Percentiles rank a stretch among this genome's conserved stretches.
Evolutionary conservation across 129 eudicot genomes (phyloP).

Genomic region (Artemisia argyi): DNA sequence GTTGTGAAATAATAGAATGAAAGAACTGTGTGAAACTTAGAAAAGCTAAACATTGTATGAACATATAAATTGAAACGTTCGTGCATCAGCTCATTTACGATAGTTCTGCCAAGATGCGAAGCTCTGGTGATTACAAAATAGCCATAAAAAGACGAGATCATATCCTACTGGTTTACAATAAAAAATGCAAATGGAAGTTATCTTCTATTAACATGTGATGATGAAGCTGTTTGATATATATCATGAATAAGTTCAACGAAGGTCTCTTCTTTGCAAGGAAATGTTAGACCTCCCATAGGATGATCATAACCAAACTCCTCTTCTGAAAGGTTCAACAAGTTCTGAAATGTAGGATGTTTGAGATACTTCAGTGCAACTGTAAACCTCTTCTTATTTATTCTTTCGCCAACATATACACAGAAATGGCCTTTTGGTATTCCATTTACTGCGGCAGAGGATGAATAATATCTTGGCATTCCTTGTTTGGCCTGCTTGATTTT

Average conservation of each 20-base stretch:
- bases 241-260: too few species aligned
- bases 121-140: too few species aligned
- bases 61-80: too few species aligned
- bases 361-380: conserved; percentile 3
- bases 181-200: too few species aligned
- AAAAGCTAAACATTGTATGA: too few species aligned
- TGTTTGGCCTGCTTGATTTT: background rate
- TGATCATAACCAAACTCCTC: conserved; percentile 21
- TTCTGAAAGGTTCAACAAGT: background rate
- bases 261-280: too few species aligned
- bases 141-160: too few species aligned
- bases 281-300: conserved; percentile 1
- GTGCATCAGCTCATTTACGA: too few species aligned
- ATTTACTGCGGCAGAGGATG: background rate
- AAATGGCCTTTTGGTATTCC: conserved; percentile 14
- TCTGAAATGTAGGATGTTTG: conserved; percentile 13
- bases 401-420: conserved; percentile 19
- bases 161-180: too few species aligned
- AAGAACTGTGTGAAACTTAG: too few species aligned
- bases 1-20: too few species aligned
- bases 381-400: conserved; percentile 4
- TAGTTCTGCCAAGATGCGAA: too few species aligned
- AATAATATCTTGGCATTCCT: background rate
- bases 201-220: background rate
- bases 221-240: background rate